Evolutionary conservation across 2,329 filamentous ascomycete genomes (phyloP).

Genomic region (Aspergillus flavus): DNA sequence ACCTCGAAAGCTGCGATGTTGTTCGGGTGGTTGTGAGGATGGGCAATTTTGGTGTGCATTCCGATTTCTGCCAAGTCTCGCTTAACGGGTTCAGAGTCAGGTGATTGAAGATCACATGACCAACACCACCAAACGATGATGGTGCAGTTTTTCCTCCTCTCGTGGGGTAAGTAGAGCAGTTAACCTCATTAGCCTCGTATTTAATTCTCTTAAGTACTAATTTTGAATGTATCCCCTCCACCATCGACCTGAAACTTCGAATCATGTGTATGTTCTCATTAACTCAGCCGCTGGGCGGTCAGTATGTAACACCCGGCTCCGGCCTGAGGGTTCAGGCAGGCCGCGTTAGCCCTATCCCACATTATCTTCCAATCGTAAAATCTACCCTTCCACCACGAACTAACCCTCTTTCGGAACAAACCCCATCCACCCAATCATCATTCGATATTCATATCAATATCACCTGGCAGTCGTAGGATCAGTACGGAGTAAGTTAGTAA

Average conservation of each 20-base stretch:
- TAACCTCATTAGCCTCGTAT: neutral
- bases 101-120: neutral
- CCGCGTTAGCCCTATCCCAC: conserved; percentile 3
- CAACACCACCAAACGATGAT: neutral
- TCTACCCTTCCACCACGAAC: neutral
- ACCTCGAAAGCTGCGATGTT: conserved; percentile 12
- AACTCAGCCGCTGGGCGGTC: neutral
- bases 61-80: conserved; percentile 1
- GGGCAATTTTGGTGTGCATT: conserved; percentile 8
- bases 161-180: neutral
- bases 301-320: too few relatives aligned
- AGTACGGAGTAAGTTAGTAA: neutral
- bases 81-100: neutral
- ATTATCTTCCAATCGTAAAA: conserved; percentile 3
- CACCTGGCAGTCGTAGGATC: neutral
- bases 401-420: neutral
- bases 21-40: conserved; percentile 18
- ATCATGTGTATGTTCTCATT: neutral
- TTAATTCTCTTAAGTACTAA: neutral
- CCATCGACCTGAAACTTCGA: neutral
- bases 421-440: neutral
- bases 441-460: neutral
- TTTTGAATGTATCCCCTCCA: neutral
- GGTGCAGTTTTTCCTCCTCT: neutral
- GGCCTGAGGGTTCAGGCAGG: neutral